Percentiles rank a stretch among this genome's conserved stretches.
Conservation (phyloP, 1,139 yeast genomes). For the Scheffersomyces parashehatae region DNA sequence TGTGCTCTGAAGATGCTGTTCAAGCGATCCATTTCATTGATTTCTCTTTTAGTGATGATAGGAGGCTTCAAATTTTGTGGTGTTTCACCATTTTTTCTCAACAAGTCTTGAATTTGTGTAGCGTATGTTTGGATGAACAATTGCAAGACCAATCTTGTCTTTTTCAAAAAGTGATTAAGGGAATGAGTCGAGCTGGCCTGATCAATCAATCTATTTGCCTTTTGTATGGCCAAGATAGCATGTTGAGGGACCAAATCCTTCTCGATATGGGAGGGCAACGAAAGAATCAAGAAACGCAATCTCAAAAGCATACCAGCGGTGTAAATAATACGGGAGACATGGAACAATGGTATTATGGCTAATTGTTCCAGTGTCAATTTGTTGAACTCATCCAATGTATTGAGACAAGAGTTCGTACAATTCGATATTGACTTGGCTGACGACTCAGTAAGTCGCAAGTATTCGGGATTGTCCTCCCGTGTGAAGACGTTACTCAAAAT, state of each 20-base stretch:
- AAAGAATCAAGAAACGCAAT: constrained; percentile 54
- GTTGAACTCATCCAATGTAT: constrained; percentile 51
- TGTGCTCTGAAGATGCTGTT: constrained; percentile 9
- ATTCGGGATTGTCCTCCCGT: constrained; percentile 15
- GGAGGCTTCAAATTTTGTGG: constrained; percentile 20
- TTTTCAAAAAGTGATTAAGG: constrained; percentile 51
- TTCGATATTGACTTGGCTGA: constrained; percentile 44
- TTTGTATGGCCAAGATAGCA: constrained; percentile 46
- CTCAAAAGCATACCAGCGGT: constrained; percentile 67
- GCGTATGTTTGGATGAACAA: constrained; percentile 62
- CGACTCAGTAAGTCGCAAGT: constrained; percentile 19
- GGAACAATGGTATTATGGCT: constrained; percentile 61
- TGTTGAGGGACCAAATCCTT: constrained; percentile 50
- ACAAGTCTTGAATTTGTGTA: constrained; percentile 46
- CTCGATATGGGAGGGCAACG: constrained; percentile 54
- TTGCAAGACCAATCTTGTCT: constrained; percentile 54
- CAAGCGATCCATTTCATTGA: constrained; percentile 17
- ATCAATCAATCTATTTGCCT: constrained; percentile 41
- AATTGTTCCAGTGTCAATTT: constrained; percentile 43
- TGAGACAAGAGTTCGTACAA: constrained; percentile 58
- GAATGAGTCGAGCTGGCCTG: constrained; percentile 39
- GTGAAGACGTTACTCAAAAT: constrained; percentile 36
- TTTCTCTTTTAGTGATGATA: constrained; percentile 11
- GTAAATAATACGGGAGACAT: constrained; percentile 64
- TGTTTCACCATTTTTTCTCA: constrained; percentile 27